These are phyloP conservation scores for Coix lacrymajobi DNA, from an alignment of 176 grass and related monocot genomes.

Conservation along the genomic window DNA sequence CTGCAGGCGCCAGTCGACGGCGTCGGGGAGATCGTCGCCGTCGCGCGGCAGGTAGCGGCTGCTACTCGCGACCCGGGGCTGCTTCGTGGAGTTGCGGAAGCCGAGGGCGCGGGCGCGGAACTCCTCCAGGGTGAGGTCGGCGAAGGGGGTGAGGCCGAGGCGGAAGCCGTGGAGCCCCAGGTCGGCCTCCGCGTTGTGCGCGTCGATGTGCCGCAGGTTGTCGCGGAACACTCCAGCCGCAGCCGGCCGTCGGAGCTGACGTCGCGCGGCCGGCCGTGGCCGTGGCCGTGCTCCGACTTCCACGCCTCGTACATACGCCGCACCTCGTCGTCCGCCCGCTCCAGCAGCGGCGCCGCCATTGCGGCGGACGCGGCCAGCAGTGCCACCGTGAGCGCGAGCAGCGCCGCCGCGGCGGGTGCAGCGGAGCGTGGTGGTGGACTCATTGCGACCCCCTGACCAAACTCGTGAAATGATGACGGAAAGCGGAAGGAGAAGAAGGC, in stretches of 20 bases:
- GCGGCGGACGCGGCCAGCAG: not conserved
- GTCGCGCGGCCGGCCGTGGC: not conserved
- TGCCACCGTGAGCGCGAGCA: not conserved
- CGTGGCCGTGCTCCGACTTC: not conserved
- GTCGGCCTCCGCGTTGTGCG: constrained; percentile 54
- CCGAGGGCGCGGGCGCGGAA: constrained; percentile 27
- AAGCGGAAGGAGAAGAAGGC: not conserved
- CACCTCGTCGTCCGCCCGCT: not conserved
- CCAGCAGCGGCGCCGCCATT: not conserved
- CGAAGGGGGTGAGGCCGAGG: constrained; percentile 53
- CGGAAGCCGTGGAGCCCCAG: constrained; percentile 32
- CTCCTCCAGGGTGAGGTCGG: constrained; percentile 53
- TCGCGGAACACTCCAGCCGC: constrained; percentile 41
- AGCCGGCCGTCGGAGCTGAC: not conserved
- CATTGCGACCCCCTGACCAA: not conserved
- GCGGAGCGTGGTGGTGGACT: not conserved
- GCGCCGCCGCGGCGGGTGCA: not conserved
- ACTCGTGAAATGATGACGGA: not conserved
- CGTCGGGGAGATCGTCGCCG: constrained; percentile 3
- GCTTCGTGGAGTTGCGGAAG: not conserved
- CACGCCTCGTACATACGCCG: not conserved
- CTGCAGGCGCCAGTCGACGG: not conserved
- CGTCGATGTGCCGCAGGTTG: constrained; percentile 49
- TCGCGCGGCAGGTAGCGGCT: not conserved
- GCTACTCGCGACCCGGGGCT: not conserved